Base-by-base conservation (phyloP, 805 yeast species). In the Cyberlindnera subsufficiens region DNA sequence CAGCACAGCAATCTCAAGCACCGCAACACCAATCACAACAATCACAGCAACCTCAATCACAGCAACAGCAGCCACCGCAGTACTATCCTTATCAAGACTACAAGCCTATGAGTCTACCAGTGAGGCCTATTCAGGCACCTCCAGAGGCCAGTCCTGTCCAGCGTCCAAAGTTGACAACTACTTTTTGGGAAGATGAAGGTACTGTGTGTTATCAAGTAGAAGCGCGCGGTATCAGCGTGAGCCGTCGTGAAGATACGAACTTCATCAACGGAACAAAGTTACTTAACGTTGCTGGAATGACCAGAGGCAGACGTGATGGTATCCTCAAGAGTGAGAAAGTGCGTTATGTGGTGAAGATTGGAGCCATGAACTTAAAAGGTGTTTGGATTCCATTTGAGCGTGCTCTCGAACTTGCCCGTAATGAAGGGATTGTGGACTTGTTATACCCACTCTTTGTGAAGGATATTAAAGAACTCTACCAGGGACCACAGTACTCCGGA, bases 381-480 rank as follows among this genome's bases (percentile, higher is more conserved):
- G 87, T 80, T 32, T 80, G 87, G 87, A 80, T 80, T 40, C 87
- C 87, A 6, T 80, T 80, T 59, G 86, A 80, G 55, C 66, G 86
- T 42, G 87, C 86, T 3, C 61, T 80, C 31, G 78, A 81, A 32
- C 72, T 80, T 74, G 86, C 86, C 13, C 82, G 80, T 60, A 67
- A 82, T 42, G 86, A 80, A 59, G 78, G 78, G 31, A 80, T 77
- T 39, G 79, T 76, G 18, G 82, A 77, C 51, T 59, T 72, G 33
- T 59, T 77, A 38, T 77, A 77, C 52, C 82, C 82, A 3, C 61
- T 77, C 38, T 77, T 77, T 57, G 86, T 80, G 37, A 75, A 83
- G 55, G 86, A 80, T 59, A 80, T 80, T 52, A 80, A 80, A 60
- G 60, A 55, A 32, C 38, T 58, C 14, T 56, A 56, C 35, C 60